phyloP scores from a whole-genome alignment of 73 alveolate species.

The Breviolum minutum region DNA sequence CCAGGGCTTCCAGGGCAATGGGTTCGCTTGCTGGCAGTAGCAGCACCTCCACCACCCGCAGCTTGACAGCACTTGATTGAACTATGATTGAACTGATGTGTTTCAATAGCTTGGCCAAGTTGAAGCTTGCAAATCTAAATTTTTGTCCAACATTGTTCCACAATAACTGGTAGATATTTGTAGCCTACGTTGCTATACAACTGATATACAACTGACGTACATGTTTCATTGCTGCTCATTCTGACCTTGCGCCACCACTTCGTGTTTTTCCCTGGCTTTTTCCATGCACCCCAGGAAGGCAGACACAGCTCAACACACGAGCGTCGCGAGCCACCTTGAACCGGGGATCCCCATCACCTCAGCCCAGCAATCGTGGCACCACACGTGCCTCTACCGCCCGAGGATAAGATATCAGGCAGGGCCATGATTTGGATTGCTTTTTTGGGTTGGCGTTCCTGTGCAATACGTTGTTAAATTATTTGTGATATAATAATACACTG shows the following conservation, averaged over 20 bases:
- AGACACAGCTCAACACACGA: not conserved
- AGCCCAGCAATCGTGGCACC: not conserved
- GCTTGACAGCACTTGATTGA: not conserved
- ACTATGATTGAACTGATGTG: not conserved
- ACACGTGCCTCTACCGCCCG: not conserved
- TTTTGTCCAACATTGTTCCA: not conserved
- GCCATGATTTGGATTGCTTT: not conserved
- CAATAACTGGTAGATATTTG: not conserved
- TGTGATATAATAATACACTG: not conserved
- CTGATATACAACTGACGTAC: not conserved
- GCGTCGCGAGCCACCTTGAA: not conserved
- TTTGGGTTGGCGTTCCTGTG: not conserved
- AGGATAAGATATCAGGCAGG: not conserved
- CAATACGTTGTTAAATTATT: not conserved
- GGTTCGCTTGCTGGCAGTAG: not conserved
- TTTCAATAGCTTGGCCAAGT: not conserved
- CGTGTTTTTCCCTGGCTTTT: not conserved
- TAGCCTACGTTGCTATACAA: not conserved
- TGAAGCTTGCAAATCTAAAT: not conserved
- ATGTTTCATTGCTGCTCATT: not conserved
- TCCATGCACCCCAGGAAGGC: not conserved
- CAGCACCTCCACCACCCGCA: not conserved
- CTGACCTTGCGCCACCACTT: not conserved
- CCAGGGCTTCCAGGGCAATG: slow-evolving; percentile 22
- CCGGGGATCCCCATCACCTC: slow-evolving; percentile 49